Conservation (phyloP, 164 flowering plant genomes). For the Sextonia rubra region DNA sequence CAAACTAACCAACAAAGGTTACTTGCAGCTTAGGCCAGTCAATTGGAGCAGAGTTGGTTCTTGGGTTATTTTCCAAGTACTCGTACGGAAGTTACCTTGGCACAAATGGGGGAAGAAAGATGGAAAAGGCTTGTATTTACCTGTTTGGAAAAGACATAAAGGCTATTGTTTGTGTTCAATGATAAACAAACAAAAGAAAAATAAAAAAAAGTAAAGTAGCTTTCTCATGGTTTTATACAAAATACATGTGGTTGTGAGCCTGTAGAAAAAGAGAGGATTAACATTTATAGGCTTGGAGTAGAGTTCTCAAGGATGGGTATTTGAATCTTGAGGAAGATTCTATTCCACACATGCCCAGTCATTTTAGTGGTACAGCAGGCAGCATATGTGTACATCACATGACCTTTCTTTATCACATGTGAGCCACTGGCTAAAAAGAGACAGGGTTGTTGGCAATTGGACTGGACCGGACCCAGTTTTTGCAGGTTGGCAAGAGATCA, state of each 20-base stretch:
- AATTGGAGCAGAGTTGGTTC: background rate
- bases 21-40: constrained; percentile 5
- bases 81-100: background rate
- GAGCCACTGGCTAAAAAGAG: constrained; percentile 14
- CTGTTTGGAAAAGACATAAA: background rate
- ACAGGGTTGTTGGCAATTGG: background rate
- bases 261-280: background rate
- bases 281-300: background rate
- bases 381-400: constrained; percentile 19
- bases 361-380: constrained; percentile 1
- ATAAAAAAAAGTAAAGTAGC: background rate
- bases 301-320: background rate
- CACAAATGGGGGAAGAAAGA: background rate
- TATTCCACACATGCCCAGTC: constrained; percentile 27
- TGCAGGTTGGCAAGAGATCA: no score
- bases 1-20: constrained; percentile 6
- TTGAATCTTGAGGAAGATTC: constrained; percentile 29
- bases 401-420: constrained; percentile 28
- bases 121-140: background rate
- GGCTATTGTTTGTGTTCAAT: background rate
- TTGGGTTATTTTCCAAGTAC: background rate
- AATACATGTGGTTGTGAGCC: background rate
- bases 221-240: background rate
- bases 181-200: no score
- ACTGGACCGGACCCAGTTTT: background rate